Conservation (phyloP, 2,329 filamentous ascomycete species). For the Huntiella decipiens region DNA sequence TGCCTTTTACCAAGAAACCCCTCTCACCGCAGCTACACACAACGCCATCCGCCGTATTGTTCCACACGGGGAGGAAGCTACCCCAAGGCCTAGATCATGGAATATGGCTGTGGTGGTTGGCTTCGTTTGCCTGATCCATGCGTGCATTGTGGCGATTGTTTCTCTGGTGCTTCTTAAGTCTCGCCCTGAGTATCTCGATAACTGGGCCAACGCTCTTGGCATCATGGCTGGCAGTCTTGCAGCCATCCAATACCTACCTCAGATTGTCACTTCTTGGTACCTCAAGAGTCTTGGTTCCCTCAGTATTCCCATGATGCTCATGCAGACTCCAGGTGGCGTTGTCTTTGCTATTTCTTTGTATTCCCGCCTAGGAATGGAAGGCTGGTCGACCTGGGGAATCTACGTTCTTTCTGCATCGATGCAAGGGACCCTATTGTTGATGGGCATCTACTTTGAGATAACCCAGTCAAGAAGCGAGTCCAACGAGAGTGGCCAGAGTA, state of each 20-base stretch:
- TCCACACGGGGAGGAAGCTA: no score
- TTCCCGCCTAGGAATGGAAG: conserved; percentile 55
- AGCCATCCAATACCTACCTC: conserved; percentile 79
- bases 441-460: conserved; percentile 64
- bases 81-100: conserved; percentile 24
- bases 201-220: conserved; percentile 75
- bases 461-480: background rate
- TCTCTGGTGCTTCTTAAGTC: conserved; percentile 48
- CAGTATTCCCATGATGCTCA: conserved; percentile 95
- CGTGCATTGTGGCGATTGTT: conserved; percentile 49
- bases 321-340: conserved; percentile 85
- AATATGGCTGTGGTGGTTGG: conserved; percentile 64
- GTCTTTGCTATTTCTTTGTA: conserved; percentile 76
- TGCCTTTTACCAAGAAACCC: conserved; percentile 66
- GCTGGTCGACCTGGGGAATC: conserved; percentile 93
- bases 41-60: no score
- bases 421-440: conserved; percentile 60
- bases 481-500: no score
- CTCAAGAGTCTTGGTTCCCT: conserved; percentile 76
- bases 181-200: conserved; percentile 42
- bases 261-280: conserved; percentile 79
- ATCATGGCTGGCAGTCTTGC: conserved; percentile 61
- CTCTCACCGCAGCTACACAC: conserved; percentile 15
- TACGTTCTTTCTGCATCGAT: conserved; percentile 71
- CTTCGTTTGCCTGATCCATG: conserved; percentile 53